Percentiles rank a stretch among this genome's conserved stretches.
Conservation (phyloP, 2,329 filamentous ascomycete genomes). For the Microcyclospora tardicrescens region DNA sequence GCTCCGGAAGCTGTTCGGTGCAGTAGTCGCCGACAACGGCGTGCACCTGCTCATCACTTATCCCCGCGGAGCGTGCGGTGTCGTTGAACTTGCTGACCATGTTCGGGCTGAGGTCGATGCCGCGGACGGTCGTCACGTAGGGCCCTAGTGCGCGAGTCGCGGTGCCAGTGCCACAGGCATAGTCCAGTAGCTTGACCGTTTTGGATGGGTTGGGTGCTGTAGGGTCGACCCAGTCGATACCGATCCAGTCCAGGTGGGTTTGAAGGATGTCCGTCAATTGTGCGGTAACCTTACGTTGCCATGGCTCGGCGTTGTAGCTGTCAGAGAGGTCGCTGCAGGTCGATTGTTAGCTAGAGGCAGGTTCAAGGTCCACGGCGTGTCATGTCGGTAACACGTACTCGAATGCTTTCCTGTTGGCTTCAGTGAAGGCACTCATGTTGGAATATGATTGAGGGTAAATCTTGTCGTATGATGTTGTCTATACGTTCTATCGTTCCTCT, state of each 20-base stretch:
- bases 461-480: too few species aligned
- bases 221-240: constrained; percentile 12
- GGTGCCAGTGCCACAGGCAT: constrained; percentile 23
- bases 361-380: background rate
- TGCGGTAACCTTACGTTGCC: constrained; percentile 18
- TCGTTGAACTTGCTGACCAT: constrained; percentile 23
- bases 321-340: constrained; percentile 18
- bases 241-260: constrained; percentile 18
- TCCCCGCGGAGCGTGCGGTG: constrained; percentile 11
- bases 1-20: constrained; percentile 12
- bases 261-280: constrained; percentile 19
- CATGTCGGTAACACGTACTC: too few species aligned
- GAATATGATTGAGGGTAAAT: background rate
- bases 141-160: constrained; percentile 20
- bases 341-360: constrained; percentile 1
- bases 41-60: constrained; percentile 13
- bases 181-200: constrained; percentile 20
- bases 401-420: constrained; percentile 23
- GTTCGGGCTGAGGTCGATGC: constrained; percentile 20
- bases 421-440: constrained; percentile 21
- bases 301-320: constrained; percentile 20
- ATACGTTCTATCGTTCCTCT: too few species aligned
- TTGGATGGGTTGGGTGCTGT: constrained; percentile 2
- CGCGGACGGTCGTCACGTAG: constrained; percentile 18
- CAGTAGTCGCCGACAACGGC: constrained; percentile 26